Percentiles rank a stretch among this genome's conserved stretches.
Conservation (phyloP, 345 rosid species). For the Euphorbia peplus region DNA sequence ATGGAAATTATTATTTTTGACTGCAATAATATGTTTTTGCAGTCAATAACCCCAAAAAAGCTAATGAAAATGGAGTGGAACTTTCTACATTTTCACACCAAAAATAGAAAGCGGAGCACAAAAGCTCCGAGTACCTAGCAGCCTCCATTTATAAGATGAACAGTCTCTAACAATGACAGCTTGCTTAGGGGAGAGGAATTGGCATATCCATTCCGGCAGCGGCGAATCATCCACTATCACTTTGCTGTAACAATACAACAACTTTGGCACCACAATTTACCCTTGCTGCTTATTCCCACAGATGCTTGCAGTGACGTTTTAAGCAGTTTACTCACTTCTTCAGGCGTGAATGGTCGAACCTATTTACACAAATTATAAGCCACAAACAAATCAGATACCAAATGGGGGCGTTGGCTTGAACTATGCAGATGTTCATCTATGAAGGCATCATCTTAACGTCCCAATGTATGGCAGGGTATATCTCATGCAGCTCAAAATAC, state of each 20-base stretch:
- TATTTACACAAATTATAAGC: conserved; percentile 16
- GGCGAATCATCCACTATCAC: conserved; percentile 37
- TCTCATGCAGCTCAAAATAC: neutral
- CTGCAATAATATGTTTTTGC: conserved; percentile 14
- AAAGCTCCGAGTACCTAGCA: conserved; percentile 45
- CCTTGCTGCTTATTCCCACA: conserved; percentile 44
- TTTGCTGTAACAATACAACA: conserved; percentile 50
- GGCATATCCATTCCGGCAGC: conserved; percentile 58
- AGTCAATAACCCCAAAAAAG: no score
- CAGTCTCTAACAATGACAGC: conserved; percentile 46
- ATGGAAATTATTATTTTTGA: neutral
- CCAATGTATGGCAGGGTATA: no score
- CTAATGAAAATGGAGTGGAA: neutral
- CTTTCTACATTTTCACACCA: conserved; percentile 21
- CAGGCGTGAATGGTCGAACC: conserved; percentile 62
- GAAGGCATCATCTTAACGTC: no score
- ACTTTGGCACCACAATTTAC: conserved; percentile 59
- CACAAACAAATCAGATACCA: neutral
- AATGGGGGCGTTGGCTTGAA: neutral
- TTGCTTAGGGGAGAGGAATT: conserved; percentile 45
- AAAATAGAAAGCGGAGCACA: conserved; percentile 54
- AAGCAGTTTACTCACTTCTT: conserved; percentile 44
- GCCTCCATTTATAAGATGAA: conserved; percentile 42
- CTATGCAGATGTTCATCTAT: neutral
- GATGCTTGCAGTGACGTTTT: conserved; percentile 48